Base-by-base conservation (phyloP, 2,329 filamentous ascomycete genomes). In the Alternaria hordeiaustralica region DNA sequence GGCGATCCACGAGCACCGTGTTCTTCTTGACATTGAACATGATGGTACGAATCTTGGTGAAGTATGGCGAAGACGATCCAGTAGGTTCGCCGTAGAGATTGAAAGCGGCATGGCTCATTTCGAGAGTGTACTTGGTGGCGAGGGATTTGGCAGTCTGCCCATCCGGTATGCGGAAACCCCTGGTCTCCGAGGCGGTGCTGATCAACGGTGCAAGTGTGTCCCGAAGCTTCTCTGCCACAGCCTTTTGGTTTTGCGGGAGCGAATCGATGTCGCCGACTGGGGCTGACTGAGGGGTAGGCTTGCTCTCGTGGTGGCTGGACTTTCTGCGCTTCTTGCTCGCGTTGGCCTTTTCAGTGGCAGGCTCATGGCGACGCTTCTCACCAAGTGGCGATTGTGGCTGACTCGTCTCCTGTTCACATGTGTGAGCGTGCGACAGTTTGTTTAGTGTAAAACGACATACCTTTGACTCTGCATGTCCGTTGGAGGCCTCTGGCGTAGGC, bases 21-120 rank as follows among this genome's bases (percentile, higher is more conserved):
- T 99, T 99, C 76, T 90, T 90, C 85, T 97, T 97, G 64, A 97
- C 84, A 81, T 98, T 98, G 81, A 92, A 92, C 53, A 89, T 84
- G 69, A 99, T 87, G 47, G 90, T 89, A 67, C 93, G 89, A 71
- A 94, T 87, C 80, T 97, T 88, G 58, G 81, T 77, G 67, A 82
- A 84, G 81, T 90, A 91, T 33, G 83, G 80, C 70, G 83, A 85
- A 7, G 72, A 71, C 20, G 71, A 69, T 6, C 68, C 70, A 8
- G 67, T 64, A 6, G 87, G 84, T 55, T 86, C 85, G 41, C 85
- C 87, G 61, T 84, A 83, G 71, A 84, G 84, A 70, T 85, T 81
- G 76, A 87, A 86, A 62, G 89, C 82, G 64, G 87, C 85, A 72
- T 93, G 88, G 82, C 97, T 94, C 65, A 98, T 91, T 67, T 93